Base-by-base conservation (phyloP, 805 yeast species). In the Candida nemodendra region DNA sequence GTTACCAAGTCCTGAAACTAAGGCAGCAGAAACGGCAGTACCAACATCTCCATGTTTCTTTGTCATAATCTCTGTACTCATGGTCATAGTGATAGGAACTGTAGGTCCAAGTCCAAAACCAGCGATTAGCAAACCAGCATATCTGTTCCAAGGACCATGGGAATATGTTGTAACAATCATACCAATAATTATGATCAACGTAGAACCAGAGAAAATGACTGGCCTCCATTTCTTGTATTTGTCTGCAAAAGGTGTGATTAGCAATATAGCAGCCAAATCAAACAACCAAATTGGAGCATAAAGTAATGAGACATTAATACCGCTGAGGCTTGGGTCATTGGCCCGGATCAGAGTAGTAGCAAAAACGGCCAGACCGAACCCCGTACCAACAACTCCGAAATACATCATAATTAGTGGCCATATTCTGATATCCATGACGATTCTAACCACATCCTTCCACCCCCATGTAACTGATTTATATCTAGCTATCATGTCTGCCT, bases 41-140 rank as follows among this genome's bases (percentile, higher is more conserved):
- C 96, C 96, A 32, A 87, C 80, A 53, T 86, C 93, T 18, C 95
- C 95, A 54, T 87, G 81, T 32, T 74, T 68, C 9, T 74, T 70
- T 5, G 72, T 74, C 66, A 86, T 82, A 32, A 84, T 82, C 52
- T 84, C 90, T 0, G 90, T 78, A 0, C 89, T 63, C 83, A 85
- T 77, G 1, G 95, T 76, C 95, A 87, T 87, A 52, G 81, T 73
- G 26, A 84, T 86, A 18, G 96, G 95, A 11, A 86, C 95, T 0
- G 96, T 87, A 15, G 95, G 93, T 9, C 96, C 96, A 34, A 87
- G 70, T 0, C 96, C 96, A 49, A 81, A 84, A 0, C 96, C 96
- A 5, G 86, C 79, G 54, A 87, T 79, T 44, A 87, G 68, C 36
- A 87, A 68, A 1, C 96, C 96, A 6, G 78, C 95, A 57, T 85